Evolutionary conservation across 1,139 yeast genomes (phyloP).

Genomic region (Yamadazyma conglobata): DNA sequence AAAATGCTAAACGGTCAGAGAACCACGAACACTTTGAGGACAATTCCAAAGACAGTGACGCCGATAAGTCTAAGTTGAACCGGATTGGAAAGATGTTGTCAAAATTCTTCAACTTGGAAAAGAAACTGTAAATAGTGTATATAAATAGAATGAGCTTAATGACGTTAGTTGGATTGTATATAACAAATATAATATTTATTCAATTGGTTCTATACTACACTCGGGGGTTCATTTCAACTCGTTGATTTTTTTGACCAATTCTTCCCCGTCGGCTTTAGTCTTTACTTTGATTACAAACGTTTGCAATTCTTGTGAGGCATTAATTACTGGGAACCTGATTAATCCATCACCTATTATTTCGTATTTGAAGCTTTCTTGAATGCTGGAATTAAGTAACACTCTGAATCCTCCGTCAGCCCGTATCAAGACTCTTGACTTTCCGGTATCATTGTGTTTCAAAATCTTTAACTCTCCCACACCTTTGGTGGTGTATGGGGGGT

Average conservation of each 20-base stretch:
- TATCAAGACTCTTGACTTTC: slow-evolving; percentile 67
- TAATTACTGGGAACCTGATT: slow-evolving; percentile 59
- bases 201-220: neutral
- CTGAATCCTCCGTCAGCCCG: slow-evolving; percentile 89
- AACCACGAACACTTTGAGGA: slow-evolving; percentile 48
- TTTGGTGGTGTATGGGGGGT: slow-evolving; percentile 48
- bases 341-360: slow-evolving; percentile 56
- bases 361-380: slow-evolving; percentile 53
- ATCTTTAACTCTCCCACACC: slow-evolving; percentile 86
- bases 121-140: slow-evolving; percentile 15
- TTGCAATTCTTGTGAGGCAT: slow-evolving; percentile 35
- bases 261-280: slow-evolving; percentile 61
- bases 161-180: slow-evolving; percentile 3
- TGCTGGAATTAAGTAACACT: slow-evolving; percentile 64
- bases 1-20: slow-evolving; percentile 67
- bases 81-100: slow-evolving; percentile 63
- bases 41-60: slow-evolving; percentile 36
- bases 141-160: slow-evolving; percentile 4
- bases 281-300: slow-evolving; percentile 74
- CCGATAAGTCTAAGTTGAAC: slow-evolving; percentile 53
- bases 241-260: slow-evolving; percentile 54
- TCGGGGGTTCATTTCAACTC: slow-evolving; percentile 20
- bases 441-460: slow-evolving; percentile 53
- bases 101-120: slow-evolving; percentile 58
- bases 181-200: slow-evolving; percentile 2